These are phyloP conservation scores for Apophysomyces trapeziformis DNA, from an alignment of 371 early-diverging fungal species.

Conservation along the genomic window DNA sequence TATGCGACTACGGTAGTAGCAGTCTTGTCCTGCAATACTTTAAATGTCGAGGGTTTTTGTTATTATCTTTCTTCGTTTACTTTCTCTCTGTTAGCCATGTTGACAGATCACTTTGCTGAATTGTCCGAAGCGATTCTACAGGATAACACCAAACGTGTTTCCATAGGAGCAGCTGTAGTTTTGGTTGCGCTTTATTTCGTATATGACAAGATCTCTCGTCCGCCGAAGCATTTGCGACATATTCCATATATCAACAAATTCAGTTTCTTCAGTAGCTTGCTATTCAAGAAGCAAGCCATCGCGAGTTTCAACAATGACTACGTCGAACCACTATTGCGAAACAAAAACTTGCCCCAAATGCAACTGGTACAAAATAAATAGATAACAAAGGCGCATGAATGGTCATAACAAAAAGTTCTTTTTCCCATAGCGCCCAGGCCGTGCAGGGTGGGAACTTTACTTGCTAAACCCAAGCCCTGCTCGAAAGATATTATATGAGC, in stretches of 20 bases:
- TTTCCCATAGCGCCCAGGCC: neutral
- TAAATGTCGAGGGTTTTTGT: neutral
- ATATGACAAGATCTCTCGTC: slow-evolving; percentile 15
- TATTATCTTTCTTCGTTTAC: neutral
- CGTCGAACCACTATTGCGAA: neutral
- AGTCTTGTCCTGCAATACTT: no score
- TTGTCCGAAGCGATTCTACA: slow-evolving; percentile 3
- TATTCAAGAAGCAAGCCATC: neutral
- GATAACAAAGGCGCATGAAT: neutral
- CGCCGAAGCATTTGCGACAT: slow-evolving; percentile 19
- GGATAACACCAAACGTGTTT: neutral
- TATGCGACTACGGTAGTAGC: neutral
- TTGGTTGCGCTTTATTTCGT: neutral
- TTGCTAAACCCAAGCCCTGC: neutral
- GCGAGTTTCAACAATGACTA: neutral
- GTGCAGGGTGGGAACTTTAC: slow-evolving; percentile 3
- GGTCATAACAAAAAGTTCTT: neutral
- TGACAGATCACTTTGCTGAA: neutral
- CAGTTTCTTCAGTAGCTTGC: neutral
- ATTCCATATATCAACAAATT: slow-evolving; percentile 15
- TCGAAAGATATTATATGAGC: neutral
- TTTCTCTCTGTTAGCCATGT: neutral
- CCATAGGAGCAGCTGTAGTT: slow-evolving; percentile 3
- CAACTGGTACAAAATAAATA: neutral
- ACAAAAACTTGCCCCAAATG: neutral